Conservation (phyloP, 805 yeast genomes). For the Spathaspora sp. region DNA sequence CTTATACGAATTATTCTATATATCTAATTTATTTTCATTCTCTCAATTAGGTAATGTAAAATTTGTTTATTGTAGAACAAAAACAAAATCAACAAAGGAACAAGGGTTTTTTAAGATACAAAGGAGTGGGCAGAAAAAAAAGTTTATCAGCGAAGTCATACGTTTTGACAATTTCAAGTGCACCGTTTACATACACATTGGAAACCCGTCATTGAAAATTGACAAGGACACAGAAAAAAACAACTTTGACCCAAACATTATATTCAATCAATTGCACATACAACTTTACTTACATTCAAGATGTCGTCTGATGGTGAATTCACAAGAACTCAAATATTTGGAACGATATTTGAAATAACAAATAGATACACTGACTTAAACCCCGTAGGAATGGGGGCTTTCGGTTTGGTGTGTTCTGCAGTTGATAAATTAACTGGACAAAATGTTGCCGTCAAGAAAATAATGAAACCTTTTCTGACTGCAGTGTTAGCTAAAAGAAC, state of each 20-base stretch:
- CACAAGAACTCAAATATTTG: constrained; percentile 85
- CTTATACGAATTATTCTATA: too few relatives aligned
- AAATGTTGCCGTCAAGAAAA: constrained; percentile 95
- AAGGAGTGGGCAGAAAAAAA: not conserved
- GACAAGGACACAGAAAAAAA: too few relatives aligned
- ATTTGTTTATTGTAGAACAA: too few relatives aligned
- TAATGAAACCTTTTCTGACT: constrained; percentile 95
- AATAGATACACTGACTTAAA: constrained; percentile 84
- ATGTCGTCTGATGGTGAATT: constrained; percentile 44
- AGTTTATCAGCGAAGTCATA: not conserved
- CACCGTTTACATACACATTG: not conserved
- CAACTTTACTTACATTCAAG: constrained; percentile 6
- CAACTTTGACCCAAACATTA: not conserved
- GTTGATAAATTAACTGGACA: constrained; percentile 85
- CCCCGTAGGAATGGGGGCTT: constrained; percentile 99
- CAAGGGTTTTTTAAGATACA: not conserved
- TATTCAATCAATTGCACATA: not conserved
- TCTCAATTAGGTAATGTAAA: too few relatives aligned
- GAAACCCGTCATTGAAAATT: not conserved
- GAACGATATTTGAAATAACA: constrained; percentile 92
- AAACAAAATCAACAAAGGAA: too few relatives aligned
- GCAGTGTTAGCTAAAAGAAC: constrained; percentile 95
- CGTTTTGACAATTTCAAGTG: not conserved
- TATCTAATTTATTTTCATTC: too few relatives aligned
- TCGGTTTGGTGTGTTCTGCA: constrained; percentile 96